phyloP scores from a whole-genome alignment of 208 protist species.

The Trypanosomatidae sp. region DNA sequence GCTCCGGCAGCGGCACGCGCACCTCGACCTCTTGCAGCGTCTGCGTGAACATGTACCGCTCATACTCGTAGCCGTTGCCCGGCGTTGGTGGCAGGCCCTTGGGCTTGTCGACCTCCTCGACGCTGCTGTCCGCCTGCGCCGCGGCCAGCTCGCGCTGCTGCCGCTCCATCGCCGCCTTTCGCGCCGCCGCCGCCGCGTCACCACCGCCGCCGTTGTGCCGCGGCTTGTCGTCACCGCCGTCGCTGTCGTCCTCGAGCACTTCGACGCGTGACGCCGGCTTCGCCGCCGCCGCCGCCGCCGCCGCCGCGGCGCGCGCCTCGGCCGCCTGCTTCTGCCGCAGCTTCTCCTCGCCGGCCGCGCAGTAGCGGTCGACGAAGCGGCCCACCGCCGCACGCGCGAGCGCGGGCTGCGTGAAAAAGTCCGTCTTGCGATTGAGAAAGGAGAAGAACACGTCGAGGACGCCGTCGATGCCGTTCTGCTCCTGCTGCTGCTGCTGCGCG shows the following conservation, averaged over 20 bases:
- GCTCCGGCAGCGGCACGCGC: conserved; percentile 63
- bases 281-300: conserved; percentile 5
- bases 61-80: conserved; percentile 82
- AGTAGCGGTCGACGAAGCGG: conserved; percentile 36
- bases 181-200: conserved; percentile 27
- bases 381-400: conserved; percentile 37
- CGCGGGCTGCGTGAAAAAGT: conserved; percentile 86
- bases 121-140: conserved; percentile 19
- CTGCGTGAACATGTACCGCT: conserved; percentile 83
- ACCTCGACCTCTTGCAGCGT: conserved; percentile 82
- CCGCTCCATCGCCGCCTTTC: conserved; percentile 39
- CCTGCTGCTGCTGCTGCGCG: conserved; percentile 86
- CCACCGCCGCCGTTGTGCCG: background rate
- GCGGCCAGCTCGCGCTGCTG: conserved; percentile 23
- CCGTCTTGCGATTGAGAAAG: conserved; percentile 86
- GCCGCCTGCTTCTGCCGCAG: conserved; percentile 11
- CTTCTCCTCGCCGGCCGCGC: conserved; percentile 37
- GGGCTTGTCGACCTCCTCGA: conserved; percentile 38
- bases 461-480: conserved; percentile 78
- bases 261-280: conserved; percentile 41
- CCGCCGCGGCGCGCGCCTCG: conserved; percentile 3
- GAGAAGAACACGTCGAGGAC: conserved; percentile 89
- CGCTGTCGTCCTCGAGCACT: conserved; percentile 63
- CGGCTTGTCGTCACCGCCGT: conserved; percentile 8
- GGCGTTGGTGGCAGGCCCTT: conserved; percentile 68